Evolutionary conservation across 257 asterid species (phyloP).

Genomic region (Penstemon davidsonii): DNA sequence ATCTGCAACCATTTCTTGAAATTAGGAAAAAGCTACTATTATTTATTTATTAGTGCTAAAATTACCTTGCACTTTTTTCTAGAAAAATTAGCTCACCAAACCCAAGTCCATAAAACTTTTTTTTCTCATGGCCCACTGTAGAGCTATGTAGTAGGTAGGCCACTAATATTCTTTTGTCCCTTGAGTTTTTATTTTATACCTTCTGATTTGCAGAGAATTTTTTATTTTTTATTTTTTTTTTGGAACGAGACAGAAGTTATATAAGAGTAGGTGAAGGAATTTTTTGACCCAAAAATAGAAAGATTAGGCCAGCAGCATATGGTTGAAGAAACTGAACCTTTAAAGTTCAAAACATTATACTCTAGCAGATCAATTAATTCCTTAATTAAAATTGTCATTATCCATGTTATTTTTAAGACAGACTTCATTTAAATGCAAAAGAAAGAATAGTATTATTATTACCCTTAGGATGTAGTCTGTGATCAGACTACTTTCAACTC

Average conservation of each 20-base stretch:
- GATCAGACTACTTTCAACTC: conserved; percentile 65
- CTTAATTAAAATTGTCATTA: not conserved
- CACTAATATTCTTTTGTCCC: too few relatives aligned
- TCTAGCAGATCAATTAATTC: not conserved
- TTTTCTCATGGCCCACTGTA: conserved; percentile 4
- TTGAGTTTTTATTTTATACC: too few relatives aligned
- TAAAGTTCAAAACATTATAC: not conserved
- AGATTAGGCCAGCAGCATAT: not conserved
- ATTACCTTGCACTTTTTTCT: conserved; percentile 4
- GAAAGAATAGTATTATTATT: conserved; percentile 1
- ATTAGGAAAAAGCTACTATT: too few relatives aligned
- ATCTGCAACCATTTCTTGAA: conserved; percentile 39
- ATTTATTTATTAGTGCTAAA: not conserved
- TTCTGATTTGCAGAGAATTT: too few relatives aligned
- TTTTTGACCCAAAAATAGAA: conserved; percentile 13
- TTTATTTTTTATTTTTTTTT: too few relatives aligned
- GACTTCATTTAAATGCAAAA: not conserved
- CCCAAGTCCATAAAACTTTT: not conserved
- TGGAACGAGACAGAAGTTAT: too few relatives aligned
- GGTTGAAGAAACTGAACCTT: conserved; percentile 16
- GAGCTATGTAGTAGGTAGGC: conserved; percentile 1
- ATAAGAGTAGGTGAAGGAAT: conserved; percentile 28
- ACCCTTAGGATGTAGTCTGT: conserved; percentile 65
- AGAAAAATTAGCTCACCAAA: conserved; percentile 25
- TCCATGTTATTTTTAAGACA: too few relatives aligned